Conservation (phyloP, 208 protist species). For the Trypanosoma lewisi region DNA sequence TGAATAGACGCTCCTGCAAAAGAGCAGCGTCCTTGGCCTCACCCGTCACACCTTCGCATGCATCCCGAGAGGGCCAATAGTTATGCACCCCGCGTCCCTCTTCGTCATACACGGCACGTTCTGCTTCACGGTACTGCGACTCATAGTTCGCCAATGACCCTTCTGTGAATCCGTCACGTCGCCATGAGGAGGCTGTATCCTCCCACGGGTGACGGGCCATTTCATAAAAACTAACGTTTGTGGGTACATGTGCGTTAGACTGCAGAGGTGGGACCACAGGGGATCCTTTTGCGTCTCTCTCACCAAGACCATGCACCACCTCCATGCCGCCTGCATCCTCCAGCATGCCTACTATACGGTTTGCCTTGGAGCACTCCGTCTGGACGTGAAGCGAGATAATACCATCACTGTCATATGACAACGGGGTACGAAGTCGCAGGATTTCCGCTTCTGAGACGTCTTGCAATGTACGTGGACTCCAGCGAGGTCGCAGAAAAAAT, state of each 20-base stretch:
- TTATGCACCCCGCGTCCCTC: conserved; percentile 49
- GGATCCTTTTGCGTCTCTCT: conserved; percentile 51
- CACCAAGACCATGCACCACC: conserved; percentile 65
- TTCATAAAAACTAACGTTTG: conserved; percentile 90
- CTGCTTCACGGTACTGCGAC: conserved; percentile 81
- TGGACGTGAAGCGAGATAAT: conserved; percentile 51
- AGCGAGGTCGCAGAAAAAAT: conserved; percentile 80
- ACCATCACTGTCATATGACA: conserved; percentile 66
- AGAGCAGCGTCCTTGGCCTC: conserved; percentile 47
- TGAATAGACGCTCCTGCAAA: conserved; percentile 76
- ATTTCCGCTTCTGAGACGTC: conserved; percentile 57
- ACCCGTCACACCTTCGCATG: conserved; percentile 41
- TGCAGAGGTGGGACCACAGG: conserved; percentile 45
- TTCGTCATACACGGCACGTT: conserved; percentile 78
- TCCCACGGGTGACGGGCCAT: conserved; percentile 92
- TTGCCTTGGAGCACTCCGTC: conserved; percentile 52
- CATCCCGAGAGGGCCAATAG: conserved; percentile 83
- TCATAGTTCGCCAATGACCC: conserved; percentile 85
- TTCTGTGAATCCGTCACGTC: conserved; percentile 85
- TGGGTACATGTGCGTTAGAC: conserved; percentile 74
- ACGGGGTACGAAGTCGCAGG: conserved; percentile 33
- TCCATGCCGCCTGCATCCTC: conserved; percentile 83
- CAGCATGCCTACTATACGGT: conserved; percentile 73
- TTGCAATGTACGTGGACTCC: conserved; percentile 73
- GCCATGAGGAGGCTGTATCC: conserved; percentile 77